A percentile compares a stretch with the other conserved stretches of the same genome.
Evolutionary conservation across 495 filamentous ascomycete genomes (phyloP).

Genomic region (Xylaria longipes): DNA sequence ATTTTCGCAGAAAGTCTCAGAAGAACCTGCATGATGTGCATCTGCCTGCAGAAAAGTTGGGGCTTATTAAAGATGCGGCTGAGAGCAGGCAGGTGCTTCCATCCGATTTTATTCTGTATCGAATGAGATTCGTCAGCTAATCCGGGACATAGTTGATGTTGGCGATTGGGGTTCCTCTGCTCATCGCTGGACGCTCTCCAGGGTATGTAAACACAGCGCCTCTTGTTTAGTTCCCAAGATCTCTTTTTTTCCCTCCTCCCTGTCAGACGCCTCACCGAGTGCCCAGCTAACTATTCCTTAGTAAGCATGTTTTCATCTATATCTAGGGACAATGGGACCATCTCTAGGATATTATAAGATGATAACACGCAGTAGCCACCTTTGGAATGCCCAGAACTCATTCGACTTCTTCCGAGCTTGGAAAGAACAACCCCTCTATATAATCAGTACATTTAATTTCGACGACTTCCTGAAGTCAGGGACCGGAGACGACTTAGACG

Average conservation of each 20-base stretch:
- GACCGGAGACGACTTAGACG: constrained; percentile 35
- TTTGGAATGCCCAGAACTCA: constrained; percentile 34
- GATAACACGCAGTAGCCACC: constrained; percentile 19
- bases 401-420: constrained; percentile 38
- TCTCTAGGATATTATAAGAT: not conserved
- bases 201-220: not conserved
- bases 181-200: constrained; percentile 35
- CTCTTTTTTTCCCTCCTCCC: not conserved
- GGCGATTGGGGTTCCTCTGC: constrained; percentile 28
- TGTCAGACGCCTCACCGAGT: not conserved
- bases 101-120: not conserved
- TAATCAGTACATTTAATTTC: constrained; percentile 32
- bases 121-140: not conserved
- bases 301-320: not conserved
- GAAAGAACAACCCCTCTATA: constrained; percentile 36
- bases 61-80: constrained; percentile 28
- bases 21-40: constrained; percentile 33
- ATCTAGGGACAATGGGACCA: not conserved
- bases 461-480: constrained; percentile 33
- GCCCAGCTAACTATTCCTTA: not conserved
- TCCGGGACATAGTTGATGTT: constrained; percentile 10
- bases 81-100: not conserved
- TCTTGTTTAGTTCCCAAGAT: not conserved
- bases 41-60: constrained; percentile 28
- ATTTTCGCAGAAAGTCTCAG: constrained; percentile 36